Evolutionary conservation across 768 basidiomycete genomes (phyloP).

Genomic region (Xerocomellus amylosporus): DNA sequence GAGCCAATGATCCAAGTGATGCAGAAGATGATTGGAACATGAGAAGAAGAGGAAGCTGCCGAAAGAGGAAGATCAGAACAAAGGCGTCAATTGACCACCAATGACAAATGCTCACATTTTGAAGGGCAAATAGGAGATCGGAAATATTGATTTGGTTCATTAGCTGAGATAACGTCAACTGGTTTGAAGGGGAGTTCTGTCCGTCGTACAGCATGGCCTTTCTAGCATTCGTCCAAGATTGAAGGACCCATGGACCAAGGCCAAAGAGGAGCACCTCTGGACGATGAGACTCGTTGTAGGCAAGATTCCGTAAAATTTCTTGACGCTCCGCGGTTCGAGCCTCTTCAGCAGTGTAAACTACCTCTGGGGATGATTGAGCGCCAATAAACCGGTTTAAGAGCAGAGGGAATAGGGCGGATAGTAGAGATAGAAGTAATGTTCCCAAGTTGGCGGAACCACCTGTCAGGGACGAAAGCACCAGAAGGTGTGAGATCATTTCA

Average conservation of each 20-base stretch:
- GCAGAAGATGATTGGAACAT: conserved; percentile 69
- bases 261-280: conserved; percentile 82
- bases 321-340: conserved; percentile 65
- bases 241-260: conserved; percentile 80
- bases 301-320: conserved; percentile 72
- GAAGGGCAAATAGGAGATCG: conserved; percentile 60
- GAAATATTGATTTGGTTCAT: conserved; percentile 59
- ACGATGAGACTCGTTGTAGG: conserved; percentile 71
- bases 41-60: conserved; percentile 71
- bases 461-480: conserved; percentile 65
- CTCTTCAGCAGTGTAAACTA: conserved; percentile 51
- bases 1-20: conserved; percentile 75
- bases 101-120: conserved; percentile 57
- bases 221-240: conserved; percentile 68
- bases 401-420: conserved; percentile 60
- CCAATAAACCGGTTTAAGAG: conserved; percentile 51
- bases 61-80: conserved; percentile 14
- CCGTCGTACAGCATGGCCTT: conserved; percentile 58
- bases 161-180: conserved; percentile 43
- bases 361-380: conserved; percentile 41
- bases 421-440: conserved; percentile 56
- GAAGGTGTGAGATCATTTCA: conserved; percentile 70
- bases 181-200: conserved; percentile 35
- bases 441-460: conserved; percentile 50
- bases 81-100: neutral